Base-by-base conservation (phyloP, 306 rosid genomes). In the Spatholobus suberectus region DNA sequence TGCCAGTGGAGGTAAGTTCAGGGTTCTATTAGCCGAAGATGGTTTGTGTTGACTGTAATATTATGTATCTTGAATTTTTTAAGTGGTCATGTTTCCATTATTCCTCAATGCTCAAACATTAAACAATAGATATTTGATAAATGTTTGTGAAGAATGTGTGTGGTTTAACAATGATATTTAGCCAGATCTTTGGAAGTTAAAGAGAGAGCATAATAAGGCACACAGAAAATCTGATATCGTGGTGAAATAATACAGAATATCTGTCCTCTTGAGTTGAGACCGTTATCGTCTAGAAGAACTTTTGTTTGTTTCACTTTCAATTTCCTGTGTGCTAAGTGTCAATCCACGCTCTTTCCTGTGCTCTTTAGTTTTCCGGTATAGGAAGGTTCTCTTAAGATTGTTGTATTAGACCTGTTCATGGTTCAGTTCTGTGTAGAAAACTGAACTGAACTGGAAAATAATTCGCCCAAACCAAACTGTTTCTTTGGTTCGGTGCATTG, bases 1-100 rank as follows among this genome's bases (percentile, higher is more conserved):
- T 75, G 80, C 71, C 58, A 26, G 67, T 70, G 63, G 82, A 66
- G 82, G 87, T 71, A 57, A 76, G 81, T 70, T 61, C 1, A 11
- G 15, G 75, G 77, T 82, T 70, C 65, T 43, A 10, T 26, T 11
- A 38, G 46, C 77, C 20, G 13, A 77, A 65, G 70, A 55, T 71
- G 75, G 41, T 43, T 79, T 76, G 61, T 62, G 38, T 73, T 38
- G 43, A 61, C 59, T 88, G 81, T 62, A 27, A 40, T 65, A 32
- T 73, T 55, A 15, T 46, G 67, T 49, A 11, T 78, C 72, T 82
- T 82, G 8, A 85, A 79, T 54, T 51, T 61, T 72, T 26, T 34
- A 51, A 23, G 61, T 23, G 29, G 52, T 43, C 15, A 15, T 77
- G 76, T 72, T 63, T 75, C 47, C 73, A 27, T 38, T 61, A 13